Evolutionary conservation across 495 filamentous ascomycete genomes (phyloP), one percentile per base, ranked within the genome.

Genomic region (Penicillium canariense): DNA sequence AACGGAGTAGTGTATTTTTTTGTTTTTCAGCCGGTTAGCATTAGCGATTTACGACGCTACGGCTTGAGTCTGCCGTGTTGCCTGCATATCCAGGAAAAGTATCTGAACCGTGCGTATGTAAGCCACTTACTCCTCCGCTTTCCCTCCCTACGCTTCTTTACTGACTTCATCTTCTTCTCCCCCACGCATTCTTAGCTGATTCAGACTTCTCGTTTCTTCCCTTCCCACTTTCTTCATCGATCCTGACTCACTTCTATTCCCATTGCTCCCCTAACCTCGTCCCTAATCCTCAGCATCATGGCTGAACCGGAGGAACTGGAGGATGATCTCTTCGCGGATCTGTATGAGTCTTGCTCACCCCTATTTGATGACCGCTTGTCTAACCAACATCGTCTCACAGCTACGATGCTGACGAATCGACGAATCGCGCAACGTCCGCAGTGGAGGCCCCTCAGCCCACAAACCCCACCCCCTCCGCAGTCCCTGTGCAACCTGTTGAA

Each of bases 261-360:
- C 55, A 45, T 52, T 54, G 10, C 46, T 26, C 5, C n/a, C 11
- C 31, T 25, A n/a, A 5, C 35, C 32, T 10, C 18, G 9, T 42
- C 27, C 5, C 27, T 25, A 8, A 51, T 18, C 31, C 17, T 48
- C 18, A 50, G 61, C 57, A 66, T 32, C 52, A 96, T 96, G 91
- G 83, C 90, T 22, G 91, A 96, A 68, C 82, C 84, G 44, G 91
- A 95, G 69, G 91, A 92, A 55, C 85, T 92, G 59, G 95, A 97
- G 48, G 95, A 97, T 64, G 94, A 98, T 81, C 87, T 98, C 65
- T 98, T 98, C 70, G 94, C 91, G 59, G 94, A 98, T 77, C 84
- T 98, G 94, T 97, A 80, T 69, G 91, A 15, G 7, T 31, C 17
- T 31, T 52, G 22, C 23, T 39, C 44, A 20, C 7, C 1, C 31